Evolutionary conservation across 2,329 filamentous ascomycete genomes (phyloP), one percentile per base, ranked within the genome.

Genomic region (Didymella exigua): DNA sequence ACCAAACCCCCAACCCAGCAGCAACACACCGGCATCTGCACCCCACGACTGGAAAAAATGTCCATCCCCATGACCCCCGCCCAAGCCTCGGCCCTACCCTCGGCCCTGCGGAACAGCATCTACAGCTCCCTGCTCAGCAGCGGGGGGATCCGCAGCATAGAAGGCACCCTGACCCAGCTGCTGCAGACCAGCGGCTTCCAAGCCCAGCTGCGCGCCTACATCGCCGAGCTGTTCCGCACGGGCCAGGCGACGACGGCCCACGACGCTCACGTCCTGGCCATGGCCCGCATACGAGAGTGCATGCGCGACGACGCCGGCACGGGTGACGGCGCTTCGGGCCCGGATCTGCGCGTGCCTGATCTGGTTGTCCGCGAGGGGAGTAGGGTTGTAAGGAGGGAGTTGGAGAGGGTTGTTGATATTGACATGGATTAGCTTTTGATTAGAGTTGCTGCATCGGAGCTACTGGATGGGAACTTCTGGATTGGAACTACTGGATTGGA

Each of bases 141-240:
- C 41, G 75, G 76, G 64, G 79, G 81, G 49, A 81, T 86, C 60
- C 78, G 80, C 65, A 79, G 81, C 65, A 82, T 88, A 37, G 83
- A 86, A 65, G 64, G 75, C 31, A 77, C 79, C 1, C 77, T 87
- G 23, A 76, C 81, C 54, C 78, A 84, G 64, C 79, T 80, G 19
- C 78, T 87, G 10, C 80, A 84, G 63, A 78, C 82, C 48, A 73
- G 77, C n/a, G 84, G 84, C 62, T 88, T 84, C 84, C 81, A 82
- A 36, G 79, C 84, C 62, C 77, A 77, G 24, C 77, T 88, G 56
- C 80, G 80, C 53, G 75, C 75, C 41, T 80, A 86, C 56, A 78
- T 84, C 16, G 79, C 80, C 41, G 77, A 82, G 51, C 77, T 87
- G 34, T 80, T 87, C 49, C 81, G 84, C 61, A 81, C 79, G 23